Evolutionary conservation across 1,139 yeast species (phyloP).

Genomic region (Suhomyces taliae): DNA sequence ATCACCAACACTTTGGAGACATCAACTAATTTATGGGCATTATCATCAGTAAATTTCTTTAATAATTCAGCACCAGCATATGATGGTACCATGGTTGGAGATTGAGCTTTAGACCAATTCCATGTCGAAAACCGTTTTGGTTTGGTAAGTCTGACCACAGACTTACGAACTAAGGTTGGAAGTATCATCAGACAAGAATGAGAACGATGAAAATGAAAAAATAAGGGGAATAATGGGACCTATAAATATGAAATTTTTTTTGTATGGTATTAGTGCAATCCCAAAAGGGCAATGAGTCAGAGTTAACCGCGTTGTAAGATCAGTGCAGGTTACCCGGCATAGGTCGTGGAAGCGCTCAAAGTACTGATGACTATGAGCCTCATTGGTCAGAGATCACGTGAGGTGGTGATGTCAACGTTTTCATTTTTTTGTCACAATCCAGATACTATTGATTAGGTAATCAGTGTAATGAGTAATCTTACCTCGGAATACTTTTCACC

Average conservation of each 20-base stretch:
- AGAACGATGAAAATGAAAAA: constrained; percentile 2
- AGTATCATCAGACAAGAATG: constrained; percentile 3
- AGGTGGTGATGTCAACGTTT: not conserved
- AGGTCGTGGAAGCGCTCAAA: constrained; percentile 1
- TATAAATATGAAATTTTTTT: constrained; percentile 15
- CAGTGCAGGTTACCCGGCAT: constrained; percentile 26
- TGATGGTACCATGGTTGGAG: constrained; percentile 17
- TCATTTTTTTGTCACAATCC: not conserved
- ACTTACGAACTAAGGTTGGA: constrained; percentile 6
- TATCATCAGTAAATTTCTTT: constrained; percentile 44
- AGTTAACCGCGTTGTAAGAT: constrained; percentile 39
- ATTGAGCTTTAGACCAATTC: constrained; percentile 6
- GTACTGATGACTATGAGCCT: not conserved
- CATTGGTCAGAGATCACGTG: not conserved
- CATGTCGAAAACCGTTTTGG: constrained; percentile 9
- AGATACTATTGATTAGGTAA: not conserved
- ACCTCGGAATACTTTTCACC: not conserved
- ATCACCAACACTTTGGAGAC: constrained; percentile 87
- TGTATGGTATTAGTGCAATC: constrained; percentile 15
- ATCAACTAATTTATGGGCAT: constrained; percentile 65
- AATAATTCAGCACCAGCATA: constrained; percentile 61
- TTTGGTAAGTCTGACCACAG: constrained; percentile 5
- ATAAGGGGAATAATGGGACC: constrained; percentile 2
- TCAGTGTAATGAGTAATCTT: not conserved
- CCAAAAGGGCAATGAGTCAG: constrained; percentile 39